Conservation (phyloP, 2,329 filamentous ascomycete species). For the Arthrobotrys pseudoclavata region DNA sequence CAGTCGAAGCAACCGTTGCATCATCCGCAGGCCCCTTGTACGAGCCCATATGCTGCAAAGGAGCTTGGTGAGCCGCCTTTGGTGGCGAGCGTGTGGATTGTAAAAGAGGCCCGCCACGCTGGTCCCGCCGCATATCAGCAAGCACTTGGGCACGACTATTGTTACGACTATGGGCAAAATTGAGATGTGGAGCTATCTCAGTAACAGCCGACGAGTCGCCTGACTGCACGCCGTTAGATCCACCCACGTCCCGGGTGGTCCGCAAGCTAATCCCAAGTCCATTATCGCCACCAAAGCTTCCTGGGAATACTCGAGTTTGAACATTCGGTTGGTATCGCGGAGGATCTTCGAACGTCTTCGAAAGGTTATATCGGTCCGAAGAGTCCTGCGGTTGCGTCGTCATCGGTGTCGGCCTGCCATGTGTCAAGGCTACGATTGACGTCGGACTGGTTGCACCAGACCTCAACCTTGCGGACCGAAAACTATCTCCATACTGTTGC, state of each 20-base stretch:
- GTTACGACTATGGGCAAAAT: conserved; percentile 29
- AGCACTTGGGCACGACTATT: conserved; percentile 20
- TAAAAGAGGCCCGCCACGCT: conserved; percentile 27
- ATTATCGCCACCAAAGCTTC: conserved; percentile 45
- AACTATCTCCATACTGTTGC: conserved; percentile 36
- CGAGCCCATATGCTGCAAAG: conserved; percentile 27
- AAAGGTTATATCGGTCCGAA: conserved; percentile 49
- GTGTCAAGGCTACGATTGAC: conserved; percentile 42
- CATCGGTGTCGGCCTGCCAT: conserved; percentile 45
- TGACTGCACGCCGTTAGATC: conserved; percentile 34
- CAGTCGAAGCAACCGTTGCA: conserved; percentile 43
- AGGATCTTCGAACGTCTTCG: conserved; percentile 56
- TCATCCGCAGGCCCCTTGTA: conserved; percentile 39
- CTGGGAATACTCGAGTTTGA: conserved; percentile 21
- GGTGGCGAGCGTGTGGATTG: conserved; percentile 51
- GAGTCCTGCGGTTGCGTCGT: conserved; percentile 49
- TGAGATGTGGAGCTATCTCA: conserved; percentile 51
- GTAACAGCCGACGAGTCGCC: conserved; percentile 51
- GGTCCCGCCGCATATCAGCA: conserved; percentile 43
- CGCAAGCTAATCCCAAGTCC: conserved; percentile 40
- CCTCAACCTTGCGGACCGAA: conserved; percentile 47
- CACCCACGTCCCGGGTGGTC: conserved; percentile 29
- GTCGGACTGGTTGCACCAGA: conserved; percentile 52
- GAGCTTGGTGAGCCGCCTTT: conserved; percentile 22
- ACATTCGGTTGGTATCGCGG: conserved; percentile 52